Conservation (phyloP, 2,329 filamentous ascomycete species). For the Dothiorella sarmentorum region DNA sequence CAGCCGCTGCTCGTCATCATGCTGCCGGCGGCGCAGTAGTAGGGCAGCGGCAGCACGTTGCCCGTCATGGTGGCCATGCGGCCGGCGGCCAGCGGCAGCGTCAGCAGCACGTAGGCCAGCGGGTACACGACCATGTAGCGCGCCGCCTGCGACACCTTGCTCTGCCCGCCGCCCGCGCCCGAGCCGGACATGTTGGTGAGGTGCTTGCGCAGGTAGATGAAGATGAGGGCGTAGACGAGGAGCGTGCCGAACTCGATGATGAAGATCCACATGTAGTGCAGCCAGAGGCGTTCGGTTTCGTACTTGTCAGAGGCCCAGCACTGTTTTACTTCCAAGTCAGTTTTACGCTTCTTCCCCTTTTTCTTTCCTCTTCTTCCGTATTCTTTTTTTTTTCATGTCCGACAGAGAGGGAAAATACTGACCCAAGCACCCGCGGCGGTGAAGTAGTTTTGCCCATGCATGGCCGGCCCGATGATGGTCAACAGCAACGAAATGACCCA, state of each 20-base stretch:
- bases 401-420: constrained; percentile 21
- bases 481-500: constrained; percentile 48
- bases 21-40: constrained; percentile 58
- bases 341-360: neutral
- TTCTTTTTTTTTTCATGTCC: neutral
- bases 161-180: constrained; percentile 22
- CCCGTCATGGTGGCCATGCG: constrained; percentile 39
- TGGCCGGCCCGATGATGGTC: constrained; percentile 45
- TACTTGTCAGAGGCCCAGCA: constrained; percentile 49
- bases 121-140: constrained; percentile 65
- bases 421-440: constrained; percentile 52
- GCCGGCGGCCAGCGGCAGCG: constrained; percentile 57
- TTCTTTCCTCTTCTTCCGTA: neutral
- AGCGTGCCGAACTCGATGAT: constrained; percentile 46
- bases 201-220: constrained; percentile 25
- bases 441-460: constrained; percentile 44
- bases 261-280: constrained; percentile 56
- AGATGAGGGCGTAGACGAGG: constrained; percentile 19
- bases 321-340: constrained; percentile 29
- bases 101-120: constrained; percentile 63
- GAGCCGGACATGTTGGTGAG: constrained; percentile 39
- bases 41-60: constrained; percentile 47
- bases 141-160: constrained; percentile 39
- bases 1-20: constrained; percentile 52
- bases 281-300: constrained; percentile 47